Evolutionary conservation across 192 early-diverging fungal genomes (phyloP).

Genomic region (Backusella parvicylindrica): DNA sequence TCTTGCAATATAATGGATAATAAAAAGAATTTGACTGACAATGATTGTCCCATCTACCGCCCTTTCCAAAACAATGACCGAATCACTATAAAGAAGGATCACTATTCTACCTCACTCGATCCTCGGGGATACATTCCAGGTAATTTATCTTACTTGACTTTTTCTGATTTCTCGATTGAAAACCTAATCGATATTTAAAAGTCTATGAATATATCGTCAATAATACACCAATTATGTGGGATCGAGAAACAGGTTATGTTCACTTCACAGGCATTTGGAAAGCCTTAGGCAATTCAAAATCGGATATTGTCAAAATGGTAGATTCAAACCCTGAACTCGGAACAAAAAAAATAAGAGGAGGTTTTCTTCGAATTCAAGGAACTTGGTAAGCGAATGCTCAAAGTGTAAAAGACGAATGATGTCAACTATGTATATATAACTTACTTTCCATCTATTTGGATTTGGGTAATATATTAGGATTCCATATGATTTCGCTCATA

Average conservation of each 20-base stretch:
- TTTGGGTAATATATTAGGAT: slow-evolving; percentile 31
- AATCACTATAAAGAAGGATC: slow-evolving; percentile 43
- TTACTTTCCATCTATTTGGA: not conserved
- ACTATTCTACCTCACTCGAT: slow-evolving; percentile 61
- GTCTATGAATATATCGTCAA: slow-evolving; percentile 59
- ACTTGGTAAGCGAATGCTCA: slow-evolving; percentile 49
- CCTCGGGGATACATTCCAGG: slow-evolving; percentile 60
- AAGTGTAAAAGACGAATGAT: not conserved
- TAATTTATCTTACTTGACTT: slow-evolving; percentile 17
- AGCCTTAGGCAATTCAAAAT: slow-evolving; percentile 54
- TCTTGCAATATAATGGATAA: not conserved
- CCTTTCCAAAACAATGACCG: slow-evolving; percentile 22
- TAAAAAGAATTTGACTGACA: slow-evolving; percentile 14
- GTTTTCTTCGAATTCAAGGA: slow-evolving; percentile 59
- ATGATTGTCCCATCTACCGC: slow-evolving; percentile 31
- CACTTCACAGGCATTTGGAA: slow-evolving; percentile 64
- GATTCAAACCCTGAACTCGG: slow-evolving; percentile 55
- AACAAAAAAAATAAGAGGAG: slow-evolving; percentile 56
- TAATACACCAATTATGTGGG: slow-evolving; percentile 62
- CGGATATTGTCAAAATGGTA: slow-evolving; percentile 60
- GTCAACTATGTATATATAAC: not conserved
- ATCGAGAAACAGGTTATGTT: slow-evolving; percentile 57
- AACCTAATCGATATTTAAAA: slow-evolving; percentile 9
- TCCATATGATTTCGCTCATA: slow-evolving; percentile 38
- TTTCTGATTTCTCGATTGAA: slow-evolving; percentile 1